Base-by-base conservation (phyloP, 805 yeast species). In the Dipodascus geniculatus region DNA sequence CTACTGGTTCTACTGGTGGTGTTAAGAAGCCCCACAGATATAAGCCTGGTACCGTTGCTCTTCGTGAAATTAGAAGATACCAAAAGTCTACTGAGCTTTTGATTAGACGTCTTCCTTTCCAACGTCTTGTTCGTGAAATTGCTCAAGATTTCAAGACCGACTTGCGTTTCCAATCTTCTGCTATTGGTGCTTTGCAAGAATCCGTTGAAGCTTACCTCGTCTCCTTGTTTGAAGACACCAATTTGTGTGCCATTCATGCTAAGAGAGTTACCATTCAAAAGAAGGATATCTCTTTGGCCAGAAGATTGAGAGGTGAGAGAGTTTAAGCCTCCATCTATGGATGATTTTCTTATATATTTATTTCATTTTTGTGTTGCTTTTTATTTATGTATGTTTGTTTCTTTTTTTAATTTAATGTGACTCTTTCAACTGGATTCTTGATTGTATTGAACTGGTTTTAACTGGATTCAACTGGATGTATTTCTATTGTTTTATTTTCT, bases 21-120 rank as follows among this genome's bases (percentile, higher is more conserved):
- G 91, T 85, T 70, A 85, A 85, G 84, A 85, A 85, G 77, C 89
- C 90, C 61, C 93, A 84, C 81, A 83, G 95, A 82, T 86, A 85
- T 77, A 86, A 85, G 87, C 95, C 95, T 70, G 95, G 95, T 83
- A 85, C 91, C 68, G 91, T 85, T 69, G 95, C 95, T 66, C 83
- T 85, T 71, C 83, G 91, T 81, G 93, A 85, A 76, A 85, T 85
- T 71, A 83, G 93, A 80, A 83, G 90, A 77, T 85, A 85, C 81
- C 95, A 85, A 77, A 86, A 86, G 76, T 82, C 90, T 53, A 85
- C 93, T 64, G 93, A 86, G 74, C 78, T 86, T 53, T 78, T 85
- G 71, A 84, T 85, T 74, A 84, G 93, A 79, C 86, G 85, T 78
- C 81, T 85, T 64, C 95, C 95, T 52, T 85, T 85, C 85, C 93